A percentile compares a stretch with the other conserved stretches of the same genome.
phyloP scores from a whole-genome alignment of 2,329 filamentous ascomycete species.

The Emmonsia crescens region DNA sequence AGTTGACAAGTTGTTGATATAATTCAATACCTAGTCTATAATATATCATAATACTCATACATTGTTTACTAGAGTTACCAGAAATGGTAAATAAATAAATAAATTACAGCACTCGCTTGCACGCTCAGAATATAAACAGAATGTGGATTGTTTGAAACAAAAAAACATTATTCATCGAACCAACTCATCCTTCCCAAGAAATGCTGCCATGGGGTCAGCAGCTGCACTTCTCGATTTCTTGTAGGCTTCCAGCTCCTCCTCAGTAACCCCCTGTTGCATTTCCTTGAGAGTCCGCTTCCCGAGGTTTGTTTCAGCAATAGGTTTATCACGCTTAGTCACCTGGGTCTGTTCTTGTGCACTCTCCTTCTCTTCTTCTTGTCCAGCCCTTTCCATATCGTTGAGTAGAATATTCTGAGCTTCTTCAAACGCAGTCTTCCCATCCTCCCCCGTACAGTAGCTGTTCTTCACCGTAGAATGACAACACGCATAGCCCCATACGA shows the following conservation, averaged over 20 bases:
- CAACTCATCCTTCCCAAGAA: slow-evolving; percentile 63
- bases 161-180: slow-evolving; percentile 8
- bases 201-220: slow-evolving; percentile 78
- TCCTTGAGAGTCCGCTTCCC: slow-evolving; percentile 71
- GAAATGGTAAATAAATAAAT: background rate
- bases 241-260: slow-evolving; percentile 80
- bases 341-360: slow-evolving; percentile 21
- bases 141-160: too few species aligned
- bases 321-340: slow-evolving; percentile 3
- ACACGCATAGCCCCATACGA: slow-evolving; percentile 92
- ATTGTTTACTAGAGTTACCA: background rate
- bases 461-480: slow-evolving; percentile 93
- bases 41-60: background rate
- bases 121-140: slow-evolving; percentile 5
- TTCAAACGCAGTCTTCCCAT: slow-evolving; percentile 70
- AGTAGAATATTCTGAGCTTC: slow-evolving; percentile 55
- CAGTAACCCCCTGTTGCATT: slow-evolving; percentile 64
- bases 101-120: slow-evolving; percentile 7
- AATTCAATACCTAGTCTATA: background rate
- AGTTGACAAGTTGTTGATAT: too few species aligned
- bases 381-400: slow-evolving; percentile 18
- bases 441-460: slow-evolving; percentile 92
- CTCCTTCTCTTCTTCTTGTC: slow-evolving; percentile 16
- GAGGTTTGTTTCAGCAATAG: slow-evolving; percentile 11
- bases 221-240: slow-evolving; percentile 61